Evolutionary conservation across 176 grass and related monocot species (phyloP).

Genomic region (Triticum dicoccoides): DNA sequence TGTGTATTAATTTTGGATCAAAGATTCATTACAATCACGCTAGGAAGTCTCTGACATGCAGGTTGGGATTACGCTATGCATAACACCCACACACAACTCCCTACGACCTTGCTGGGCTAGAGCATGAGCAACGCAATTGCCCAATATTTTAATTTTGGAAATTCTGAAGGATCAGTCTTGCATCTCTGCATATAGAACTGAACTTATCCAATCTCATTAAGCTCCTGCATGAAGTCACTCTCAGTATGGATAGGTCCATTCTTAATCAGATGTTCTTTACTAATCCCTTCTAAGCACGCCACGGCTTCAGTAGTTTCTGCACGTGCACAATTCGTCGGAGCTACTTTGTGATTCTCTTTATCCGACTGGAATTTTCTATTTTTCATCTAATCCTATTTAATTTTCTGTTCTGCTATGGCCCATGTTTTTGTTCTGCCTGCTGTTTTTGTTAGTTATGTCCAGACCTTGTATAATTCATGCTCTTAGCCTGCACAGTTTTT

Average conservation of each 20-base stretch:
- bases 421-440: not conserved
- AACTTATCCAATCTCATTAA: not conserved
- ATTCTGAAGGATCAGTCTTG: not conserved
- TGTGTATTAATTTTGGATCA: not conserved
- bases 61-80: not conserved
- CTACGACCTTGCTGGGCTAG: not conserved
- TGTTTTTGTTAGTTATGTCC: not conserved
- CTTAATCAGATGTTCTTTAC: too few relatives aligned
- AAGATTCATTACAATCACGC: not conserved
- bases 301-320: not conserved
- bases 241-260: not conserved
- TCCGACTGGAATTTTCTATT: not conserved
- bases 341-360: not conserved
- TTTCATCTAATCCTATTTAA: not conserved
- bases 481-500: not conserved
- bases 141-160: not conserved
- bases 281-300: not conserved
- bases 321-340: not conserved
- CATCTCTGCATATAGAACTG: not conserved
- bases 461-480: not conserved
- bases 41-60: not conserved
- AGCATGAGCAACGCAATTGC: too few relatives aligned
- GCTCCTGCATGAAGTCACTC: not conserved
- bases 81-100: not conserved
- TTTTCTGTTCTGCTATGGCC: not conserved